Base-by-base conservation (phyloP, 106 monocot species). In the Acanthochlamys bracteata region DNA sequence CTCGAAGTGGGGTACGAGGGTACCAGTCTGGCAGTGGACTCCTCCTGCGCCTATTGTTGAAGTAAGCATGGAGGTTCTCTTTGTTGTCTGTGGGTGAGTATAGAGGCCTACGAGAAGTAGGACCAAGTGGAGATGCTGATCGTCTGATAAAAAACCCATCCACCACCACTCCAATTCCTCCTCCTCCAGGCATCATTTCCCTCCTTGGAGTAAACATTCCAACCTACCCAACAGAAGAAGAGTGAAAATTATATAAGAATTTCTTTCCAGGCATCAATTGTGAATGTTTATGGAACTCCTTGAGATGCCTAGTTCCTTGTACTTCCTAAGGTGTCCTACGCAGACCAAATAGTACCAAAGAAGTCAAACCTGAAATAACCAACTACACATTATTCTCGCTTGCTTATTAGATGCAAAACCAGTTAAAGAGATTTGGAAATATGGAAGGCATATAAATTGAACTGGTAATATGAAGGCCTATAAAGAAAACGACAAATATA, bases 1-100 rank as follows among this genome's bases (percentile, higher is more conserved):
- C 66, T 25, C 66, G 51, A 39, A 66, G 66, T 19, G 66, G 66
- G n/a, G 66, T 66, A n/a, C 66, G 66, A 26, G 66, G 66, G 66
- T 53, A 66, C 66, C 66, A 66, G 4, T 8, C 53, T 1, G 66
- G 66, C 24, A 66, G 20, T 20, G 66, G 66, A 27, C 66, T 66
- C 66, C 25, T 53, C 26, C 24, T 43, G 27, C 26, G 14, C 15
- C 66, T 25, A 7, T 9, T 25, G n/a, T 51, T 33, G 4, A 25
- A 10, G 52, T 52, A 27, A 16, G 66, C 49, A 0, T 49, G 51
- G 26, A 66, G n/a, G 53, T 66, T 66, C 33, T 66, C 66, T 51
- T 66, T 66, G 53, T 66, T 39, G 19, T 66, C 53, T 11, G n/a
- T 42, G 21, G 22, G 7, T 16, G 63, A 2, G 12, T 16, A 19